These are phyloP conservation scores for Pouteria glomerata DNA, from an alignment of 148 eudicot species.

Conservation along the genomic window DNA sequence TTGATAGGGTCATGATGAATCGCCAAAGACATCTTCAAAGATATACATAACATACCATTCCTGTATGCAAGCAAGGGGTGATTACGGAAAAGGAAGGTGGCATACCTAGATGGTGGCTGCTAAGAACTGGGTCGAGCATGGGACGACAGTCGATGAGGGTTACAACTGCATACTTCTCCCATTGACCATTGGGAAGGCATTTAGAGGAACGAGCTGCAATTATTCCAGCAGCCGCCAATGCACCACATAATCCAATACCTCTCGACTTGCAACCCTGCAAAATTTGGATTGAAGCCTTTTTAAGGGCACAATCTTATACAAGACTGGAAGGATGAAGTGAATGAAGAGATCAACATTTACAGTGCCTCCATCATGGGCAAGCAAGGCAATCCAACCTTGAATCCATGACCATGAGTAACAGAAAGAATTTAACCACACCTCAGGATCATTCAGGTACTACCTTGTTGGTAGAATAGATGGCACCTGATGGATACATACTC, in stretches of 20 bases:
- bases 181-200: constrained; percentile 44
- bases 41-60: not conserved
- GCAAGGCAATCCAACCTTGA: no score
- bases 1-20: not conserved
- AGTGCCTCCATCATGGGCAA: no score
- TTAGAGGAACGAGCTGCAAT: constrained; percentile 66
- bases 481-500: not conserved
- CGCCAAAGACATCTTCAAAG: no score
- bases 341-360: not conserved
- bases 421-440: no score
- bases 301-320: not conserved
- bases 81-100: not conserved
- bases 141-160: constrained; percentile 74
- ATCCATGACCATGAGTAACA: no score
- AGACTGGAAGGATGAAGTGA: not conserved
- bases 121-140: constrained; percentile 70
- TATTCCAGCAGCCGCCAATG: constrained; percentile 71
- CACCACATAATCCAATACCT: constrained; percentile 66
- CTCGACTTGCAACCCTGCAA: constrained; percentile 68
- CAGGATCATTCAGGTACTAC: not conserved
- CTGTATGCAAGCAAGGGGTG: not conserved
- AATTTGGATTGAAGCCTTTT: not conserved
- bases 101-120: constrained; percentile 60
- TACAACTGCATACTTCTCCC: constrained; percentile 85
- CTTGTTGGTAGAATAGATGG: not conserved